phyloP scores from a whole-genome alignment of 805 yeast genomes.

The Debaryomyces tyrocola region DNA sequence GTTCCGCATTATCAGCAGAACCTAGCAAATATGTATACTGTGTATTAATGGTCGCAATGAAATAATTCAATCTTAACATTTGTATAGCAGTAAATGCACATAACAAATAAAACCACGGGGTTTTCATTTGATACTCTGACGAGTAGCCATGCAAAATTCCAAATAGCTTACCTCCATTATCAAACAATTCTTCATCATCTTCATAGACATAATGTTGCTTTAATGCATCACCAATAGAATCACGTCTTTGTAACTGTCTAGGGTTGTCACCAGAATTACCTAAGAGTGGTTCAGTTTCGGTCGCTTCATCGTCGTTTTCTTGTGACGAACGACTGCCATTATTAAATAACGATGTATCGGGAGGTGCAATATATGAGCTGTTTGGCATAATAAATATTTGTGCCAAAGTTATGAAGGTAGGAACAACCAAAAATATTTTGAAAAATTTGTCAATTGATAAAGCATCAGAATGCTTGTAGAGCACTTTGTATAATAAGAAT shows the following conservation, averaged over 20 bases:
- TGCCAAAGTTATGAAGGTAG: slow-evolving; percentile 46
- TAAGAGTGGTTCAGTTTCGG: slow-evolving; percentile 5
- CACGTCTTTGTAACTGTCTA: slow-evolving; percentile 41
- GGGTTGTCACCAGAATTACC: slow-evolving; percentile 17
- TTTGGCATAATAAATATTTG: slow-evolving; percentile 50
- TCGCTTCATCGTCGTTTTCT: slow-evolving; percentile 10
- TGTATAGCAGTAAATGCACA: slow-evolving; percentile 52
- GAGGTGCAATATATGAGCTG: slow-evolving; percentile 46
- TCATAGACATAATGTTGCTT: slow-evolving; percentile 54
- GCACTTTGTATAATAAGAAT: slow-evolving; percentile 46
- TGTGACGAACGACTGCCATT: slow-evolving; percentile 2
- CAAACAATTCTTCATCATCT: slow-evolving; percentile 39
- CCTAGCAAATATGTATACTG: slow-evolving; percentile 50
- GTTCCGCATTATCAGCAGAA: slow-evolving; percentile 36
- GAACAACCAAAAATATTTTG: slow-evolving; percentile 48
- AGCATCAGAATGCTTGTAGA: slow-evolving; percentile 32
- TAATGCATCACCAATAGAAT: slow-evolving; percentile 57
- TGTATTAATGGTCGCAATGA: slow-evolving; percentile 58
- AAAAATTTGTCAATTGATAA: slow-evolving; percentile 42
- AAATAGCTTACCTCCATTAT: slow-evolving; percentile 46
- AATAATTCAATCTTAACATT: slow-evolving; percentile 58
- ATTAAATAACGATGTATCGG: slow-evolving; percentile 23
- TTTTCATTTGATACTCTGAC: slow-evolving; percentile 47
- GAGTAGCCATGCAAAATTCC: slow-evolving; percentile 57
- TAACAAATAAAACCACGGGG: slow-evolving; percentile 54